phyloP scores from a whole-genome alignment of 352 stramenopile genomes.

The Phytopythium mirpurense region DNA sequence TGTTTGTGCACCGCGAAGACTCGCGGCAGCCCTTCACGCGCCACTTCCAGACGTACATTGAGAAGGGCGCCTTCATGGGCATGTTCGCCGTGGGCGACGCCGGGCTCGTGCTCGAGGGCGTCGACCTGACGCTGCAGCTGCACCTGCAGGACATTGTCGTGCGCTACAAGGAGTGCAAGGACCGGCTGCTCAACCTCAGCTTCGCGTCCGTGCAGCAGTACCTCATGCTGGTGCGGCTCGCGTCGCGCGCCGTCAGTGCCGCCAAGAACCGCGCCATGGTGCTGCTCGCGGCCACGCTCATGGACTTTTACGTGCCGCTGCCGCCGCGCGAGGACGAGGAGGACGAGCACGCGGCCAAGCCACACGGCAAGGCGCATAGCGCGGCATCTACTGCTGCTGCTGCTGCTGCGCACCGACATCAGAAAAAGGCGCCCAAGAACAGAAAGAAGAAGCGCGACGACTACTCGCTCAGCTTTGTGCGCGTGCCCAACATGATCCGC shows the following conservation, averaged over 20 bases:
- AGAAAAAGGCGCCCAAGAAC: constrained; percentile 29
- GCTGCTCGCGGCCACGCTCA: constrained; percentile 69
- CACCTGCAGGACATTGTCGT: constrained; percentile 62
- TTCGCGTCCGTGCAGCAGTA: constrained; percentile 85
- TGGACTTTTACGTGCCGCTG: constrained; percentile 72
- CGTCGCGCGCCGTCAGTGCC: constrained; percentile 45
- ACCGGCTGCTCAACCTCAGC: constrained; percentile 64
- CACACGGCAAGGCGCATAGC: constrained; percentile 5
- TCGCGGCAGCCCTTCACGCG: constrained; percentile 79
- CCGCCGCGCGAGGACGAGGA: constrained; percentile 18
- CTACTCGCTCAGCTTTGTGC: constrained; percentile 79
- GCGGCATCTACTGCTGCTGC: too few relatives aligned
- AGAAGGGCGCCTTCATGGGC: constrained; percentile 76
- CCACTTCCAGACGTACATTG: constrained; percentile 81
- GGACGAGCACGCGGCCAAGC: not conserved
- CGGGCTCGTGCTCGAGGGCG: constrained; percentile 55
- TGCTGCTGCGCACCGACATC: constrained; percentile 10
- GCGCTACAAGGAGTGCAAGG: constrained; percentile 56
- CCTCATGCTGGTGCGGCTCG: constrained; percentile 58
- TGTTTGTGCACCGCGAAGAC: constrained; percentile 74
- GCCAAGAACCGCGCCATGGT: constrained; percentile 64
- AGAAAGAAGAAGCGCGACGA: constrained; percentile 25
- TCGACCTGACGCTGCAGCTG: constrained; percentile 55
- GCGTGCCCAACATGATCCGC: constrained; percentile 71
- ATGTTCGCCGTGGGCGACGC: constrained; percentile 67